phyloP scores from a whole-genome alignment of 164 flowering plant species.

The Berberis vulgaris region DNA sequence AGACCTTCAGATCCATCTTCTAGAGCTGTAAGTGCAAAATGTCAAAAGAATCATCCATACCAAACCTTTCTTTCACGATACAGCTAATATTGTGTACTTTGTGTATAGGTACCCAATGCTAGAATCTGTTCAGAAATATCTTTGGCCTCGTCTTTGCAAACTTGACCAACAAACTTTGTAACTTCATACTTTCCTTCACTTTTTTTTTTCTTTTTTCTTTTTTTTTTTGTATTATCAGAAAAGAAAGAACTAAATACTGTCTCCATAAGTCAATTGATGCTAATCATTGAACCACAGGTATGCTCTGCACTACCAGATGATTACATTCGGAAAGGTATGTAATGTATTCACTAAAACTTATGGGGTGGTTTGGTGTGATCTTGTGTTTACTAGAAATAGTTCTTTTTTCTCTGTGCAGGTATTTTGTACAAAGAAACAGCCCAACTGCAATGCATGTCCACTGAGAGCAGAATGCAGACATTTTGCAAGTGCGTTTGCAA shows the following conservation, averaged over 20 bases:
- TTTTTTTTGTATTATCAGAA: no score
- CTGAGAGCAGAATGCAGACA: conserved; percentile 78
- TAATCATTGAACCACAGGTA: conserved; percentile 36
- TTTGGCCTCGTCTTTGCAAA: conserved; percentile 78
- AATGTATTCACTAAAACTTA: no score
- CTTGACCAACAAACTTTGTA: conserved; percentile 70
- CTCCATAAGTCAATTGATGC: no score
- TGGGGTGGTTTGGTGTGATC: no score
- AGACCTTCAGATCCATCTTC: conserved; percentile 57
- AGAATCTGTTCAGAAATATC: conserved; percentile 70
- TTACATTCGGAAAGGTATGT: conserved; percentile 90
- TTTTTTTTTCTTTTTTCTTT: neutral
- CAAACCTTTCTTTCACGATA: no score
- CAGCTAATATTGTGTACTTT: conserved; percentile 6
- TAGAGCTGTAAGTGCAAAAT: conserved; percentile 44
- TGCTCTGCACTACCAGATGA: conserved; percentile 85
- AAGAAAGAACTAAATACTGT: no score
- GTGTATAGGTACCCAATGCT: conserved; percentile 54
- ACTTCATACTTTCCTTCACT: neutral
- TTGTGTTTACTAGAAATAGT: neutral
- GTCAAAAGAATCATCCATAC: no score
- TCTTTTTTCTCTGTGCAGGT: conserved; percentile 38
- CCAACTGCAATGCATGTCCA: conserved; percentile 87
- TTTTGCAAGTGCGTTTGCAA: conserved; percentile 74
- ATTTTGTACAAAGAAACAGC: conserved; percentile 75